These are phyloP conservation scores for Geotrichum klebahnii DNA, from an alignment of 1,139 yeast genomes.

Conservation along the genomic window DNA sequence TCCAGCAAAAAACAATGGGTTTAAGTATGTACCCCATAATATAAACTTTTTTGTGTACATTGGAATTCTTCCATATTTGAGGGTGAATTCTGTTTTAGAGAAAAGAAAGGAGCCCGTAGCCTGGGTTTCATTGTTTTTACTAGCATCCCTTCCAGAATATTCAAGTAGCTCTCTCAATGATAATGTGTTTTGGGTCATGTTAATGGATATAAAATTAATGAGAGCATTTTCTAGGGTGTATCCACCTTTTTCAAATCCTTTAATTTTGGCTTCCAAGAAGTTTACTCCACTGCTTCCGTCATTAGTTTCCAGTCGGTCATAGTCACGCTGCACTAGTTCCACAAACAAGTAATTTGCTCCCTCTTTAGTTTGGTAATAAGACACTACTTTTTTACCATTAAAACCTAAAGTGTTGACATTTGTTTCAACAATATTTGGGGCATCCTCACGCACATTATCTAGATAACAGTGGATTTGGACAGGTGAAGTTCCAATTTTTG, in stretches of 20 bases:
- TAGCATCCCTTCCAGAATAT: background rate
- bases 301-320: background rate
- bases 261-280: background rate
- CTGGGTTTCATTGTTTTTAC: background rate
- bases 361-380: slow-evolving; percentile 2
- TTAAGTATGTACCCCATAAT: background rate
- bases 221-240: background rate
- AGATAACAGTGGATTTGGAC: slow-evolving; percentile 1
- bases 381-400: background rate
- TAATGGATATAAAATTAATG: background rate
- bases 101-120: background rate
- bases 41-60: slow-evolving; percentile 6
- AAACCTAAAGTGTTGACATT: background rate
- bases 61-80: slow-evolving; percentile 1
- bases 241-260: background rate
- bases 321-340: slow-evolving; percentile 1
- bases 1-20: background rate
- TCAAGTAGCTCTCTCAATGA: background rate
- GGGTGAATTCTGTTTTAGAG: slow-evolving; percentile 5
- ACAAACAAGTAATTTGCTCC: slow-evolving; percentile 13
- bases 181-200: background rate
- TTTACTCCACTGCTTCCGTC: background rate
- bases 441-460: background rate
- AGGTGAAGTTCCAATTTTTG: background rate
- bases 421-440: background rate